Conservation (phyloP, 495 filamentous ascomycete genomes). For the Apodospora peruviana region DNA sequence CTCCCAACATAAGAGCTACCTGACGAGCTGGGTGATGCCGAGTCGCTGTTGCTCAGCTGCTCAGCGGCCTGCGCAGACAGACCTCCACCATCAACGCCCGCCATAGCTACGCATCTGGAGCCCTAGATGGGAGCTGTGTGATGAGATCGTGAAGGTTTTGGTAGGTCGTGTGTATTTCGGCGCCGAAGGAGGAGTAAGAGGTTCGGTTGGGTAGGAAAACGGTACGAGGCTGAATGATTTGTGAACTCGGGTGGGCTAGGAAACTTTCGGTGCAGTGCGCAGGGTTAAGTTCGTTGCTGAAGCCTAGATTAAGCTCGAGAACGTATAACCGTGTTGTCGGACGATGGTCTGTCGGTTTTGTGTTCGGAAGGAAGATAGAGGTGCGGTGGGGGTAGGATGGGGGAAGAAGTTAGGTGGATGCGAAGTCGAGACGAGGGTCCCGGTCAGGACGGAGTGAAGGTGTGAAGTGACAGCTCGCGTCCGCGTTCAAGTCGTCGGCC, state of each 20-base stretch:
- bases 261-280: not conserved
- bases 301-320: no score
- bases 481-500: no score
- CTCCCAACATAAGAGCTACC: slow-evolving; percentile 1
- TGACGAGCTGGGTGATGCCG: slow-evolving; percentile 9
- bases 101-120: slow-evolving; percentile 15
- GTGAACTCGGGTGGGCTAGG: not conserved
- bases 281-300: not conserved
- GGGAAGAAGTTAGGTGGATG: no score
- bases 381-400: no score
- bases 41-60: slow-evolving; percentile 9
- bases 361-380: no score
- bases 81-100: slow-evolving; percentile 12
- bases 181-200: not conserved
- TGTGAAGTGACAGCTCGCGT: no score
- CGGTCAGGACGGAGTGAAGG: no score
- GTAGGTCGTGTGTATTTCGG: not conserved
- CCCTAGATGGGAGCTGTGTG: not conserved
- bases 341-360: no score
- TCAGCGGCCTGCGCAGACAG: not conserved
- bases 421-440: no score
- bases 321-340: no score
- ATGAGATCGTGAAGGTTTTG: not conserved
- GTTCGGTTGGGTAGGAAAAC: not conserved
- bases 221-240: not conserved